Evolutionary conservation across 257 asterid species (phyloP), one percentile per base, ranked within the genome.

Genomic region (Anisodus tanguticus): DNA sequence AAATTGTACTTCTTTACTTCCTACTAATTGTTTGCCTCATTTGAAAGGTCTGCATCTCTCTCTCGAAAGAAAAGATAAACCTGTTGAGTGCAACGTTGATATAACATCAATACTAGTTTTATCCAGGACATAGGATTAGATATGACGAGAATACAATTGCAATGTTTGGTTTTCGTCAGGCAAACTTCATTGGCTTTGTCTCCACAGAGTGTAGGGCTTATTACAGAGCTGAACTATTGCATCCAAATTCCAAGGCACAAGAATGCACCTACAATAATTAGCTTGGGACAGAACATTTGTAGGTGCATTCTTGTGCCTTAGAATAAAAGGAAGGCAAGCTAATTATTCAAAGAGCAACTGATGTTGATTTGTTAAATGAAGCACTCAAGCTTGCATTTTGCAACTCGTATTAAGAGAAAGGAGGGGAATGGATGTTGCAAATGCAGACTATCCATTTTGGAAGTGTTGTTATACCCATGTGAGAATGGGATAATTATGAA

Each of bases 81-180:
- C 12, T 66, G 43, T 37, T 66, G 35, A 31, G 59, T 64, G 70
- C 70, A 64, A 26, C 4, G 17, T 4, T 64, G 43, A 11, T 26
- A 64, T 67, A 67, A 5, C 19, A 67, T 67, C 19, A 6, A 67
- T 67, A 12, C 10, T 2, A 66, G 74, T 31, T 11, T 4, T 66
- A 66, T 66, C 43, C 74, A 35, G 74, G 74, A 66, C 74, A 35
- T 35, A 35, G 74, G 49, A 67, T 67, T 39, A 12, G 22, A 67
- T 67, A 67, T 35, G 74, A 15, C 35, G 49, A 35, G 45, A 67
- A 67, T 6, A 67, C 17, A 35, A 67, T 35, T 35, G 10, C 74
- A 13, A 35, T 67, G 39, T 67, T 35, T 35, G 45, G n/a, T 67
- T 67, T 35, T 67, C n/a, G 10, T 35, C 74, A 35, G 47, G n/a